phyloP scores from a whole-genome alignment of 2,329 filamentous ascomycete genomes.

The Penicillium sp. region DNA sequence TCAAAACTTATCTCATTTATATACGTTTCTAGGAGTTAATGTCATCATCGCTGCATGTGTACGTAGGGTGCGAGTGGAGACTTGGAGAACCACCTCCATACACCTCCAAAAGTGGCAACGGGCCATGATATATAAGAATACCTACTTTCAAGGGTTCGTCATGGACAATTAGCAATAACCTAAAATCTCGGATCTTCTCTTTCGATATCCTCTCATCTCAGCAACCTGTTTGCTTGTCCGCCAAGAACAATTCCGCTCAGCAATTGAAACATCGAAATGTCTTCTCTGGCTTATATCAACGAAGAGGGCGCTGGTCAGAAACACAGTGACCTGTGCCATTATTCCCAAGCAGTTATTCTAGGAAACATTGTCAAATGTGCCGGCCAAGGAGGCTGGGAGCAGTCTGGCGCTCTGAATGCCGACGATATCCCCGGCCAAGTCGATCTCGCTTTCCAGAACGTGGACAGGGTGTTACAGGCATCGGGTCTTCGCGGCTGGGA shows the following conservation, averaged over 20 bases:
- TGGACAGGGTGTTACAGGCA: conserved; percentile 14
- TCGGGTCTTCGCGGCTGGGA: conserved; percentile 12
- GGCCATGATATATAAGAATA: no score
- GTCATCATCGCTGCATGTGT: no score
- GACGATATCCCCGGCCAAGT: conserved; percentile 9
- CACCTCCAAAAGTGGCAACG: no score
- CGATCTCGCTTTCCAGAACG: conserved; percentile 18
- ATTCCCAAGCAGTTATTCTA: conserved; percentile 23
- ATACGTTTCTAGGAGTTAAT: no score
- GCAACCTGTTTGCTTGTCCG: no score
- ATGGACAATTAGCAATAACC: no score
- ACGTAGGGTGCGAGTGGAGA: no score
- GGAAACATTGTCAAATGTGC: conserved; percentile 21
- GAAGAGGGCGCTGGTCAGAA: neutral
- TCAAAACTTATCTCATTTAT: no score
- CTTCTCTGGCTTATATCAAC: neutral
- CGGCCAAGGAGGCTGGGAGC: conserved; percentile 23
- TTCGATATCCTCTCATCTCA: no score
- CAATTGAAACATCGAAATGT: neutral
- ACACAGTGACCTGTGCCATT: conserved; percentile 10
- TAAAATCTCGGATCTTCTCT: no score
- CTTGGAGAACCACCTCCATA: no score
- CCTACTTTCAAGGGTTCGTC: no score
- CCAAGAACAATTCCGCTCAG: neutral
- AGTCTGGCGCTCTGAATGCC: conserved; percentile 7